Conservation (phyloP, 306 rosid species). For the Dryas drummondii region DNA sequence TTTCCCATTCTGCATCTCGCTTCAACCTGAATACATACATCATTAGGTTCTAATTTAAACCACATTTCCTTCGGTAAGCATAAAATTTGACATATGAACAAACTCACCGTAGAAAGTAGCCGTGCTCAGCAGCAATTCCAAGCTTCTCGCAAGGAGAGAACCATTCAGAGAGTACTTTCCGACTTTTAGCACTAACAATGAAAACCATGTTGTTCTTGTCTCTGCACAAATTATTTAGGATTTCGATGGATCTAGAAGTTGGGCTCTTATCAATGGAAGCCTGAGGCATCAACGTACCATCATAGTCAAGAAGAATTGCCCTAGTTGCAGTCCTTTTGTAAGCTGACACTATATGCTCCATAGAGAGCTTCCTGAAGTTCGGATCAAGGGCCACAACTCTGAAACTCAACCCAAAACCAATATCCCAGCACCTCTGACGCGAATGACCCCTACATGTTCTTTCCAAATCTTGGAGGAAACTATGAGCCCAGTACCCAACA, state of each 20-base stretch:
- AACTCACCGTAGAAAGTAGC: constrained; percentile 66
- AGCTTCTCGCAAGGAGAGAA: constrained; percentile 76
- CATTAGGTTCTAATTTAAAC: neutral
- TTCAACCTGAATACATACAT: constrained; percentile 40
- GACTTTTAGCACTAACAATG: constrained; percentile 71
- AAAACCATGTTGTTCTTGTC: constrained; percentile 71
- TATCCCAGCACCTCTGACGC: constrained; percentile 78
- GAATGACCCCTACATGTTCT: constrained; percentile 74
- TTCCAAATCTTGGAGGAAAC: constrained; percentile 79
- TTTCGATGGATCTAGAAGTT: constrained; percentile 47
- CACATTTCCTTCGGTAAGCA: neutral
- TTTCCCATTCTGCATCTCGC: constrained; percentile 64
- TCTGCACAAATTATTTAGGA: constrained; percentile 58
- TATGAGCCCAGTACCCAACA: constrained; percentile 88
- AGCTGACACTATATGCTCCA: constrained; percentile 78
- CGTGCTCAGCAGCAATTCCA: constrained; percentile 88
- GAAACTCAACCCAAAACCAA: constrained; percentile 84
- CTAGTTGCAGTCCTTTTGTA: constrained; percentile 61
- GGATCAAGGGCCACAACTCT: constrained; percentile 86
- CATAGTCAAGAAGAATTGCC: constrained; percentile 81
- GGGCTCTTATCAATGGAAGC: constrained; percentile 70
- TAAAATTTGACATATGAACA: neutral
- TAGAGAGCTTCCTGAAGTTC: constrained; percentile 69
- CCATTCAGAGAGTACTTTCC: constrained; percentile 62
- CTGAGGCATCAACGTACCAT: constrained; percentile 81